Evolutionary conservation across 257 asterid species (phyloP), one percentile per base, ranked within the genome.

Genomic region (Gynochthodes officinalis): DNA sequence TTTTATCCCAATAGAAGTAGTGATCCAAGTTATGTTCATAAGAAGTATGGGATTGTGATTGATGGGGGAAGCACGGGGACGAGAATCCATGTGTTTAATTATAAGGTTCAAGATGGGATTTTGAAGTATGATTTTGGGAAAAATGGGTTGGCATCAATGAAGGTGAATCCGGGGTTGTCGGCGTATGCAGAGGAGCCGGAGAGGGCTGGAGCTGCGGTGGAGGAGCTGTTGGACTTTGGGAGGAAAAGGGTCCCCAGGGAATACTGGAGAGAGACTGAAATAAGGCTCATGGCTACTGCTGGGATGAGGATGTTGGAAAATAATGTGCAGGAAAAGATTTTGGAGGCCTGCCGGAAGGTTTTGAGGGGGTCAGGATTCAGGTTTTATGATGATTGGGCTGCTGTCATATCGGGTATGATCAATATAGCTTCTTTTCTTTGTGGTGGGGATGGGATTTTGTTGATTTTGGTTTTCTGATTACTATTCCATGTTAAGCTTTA

Each of bases 41-140:
- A 55, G 75, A 86, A 78, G 64, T 92, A 87, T 72, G 89, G 92
- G 76, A 84, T 92, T 70, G 93, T 95, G 77, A 88, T 95, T 40
- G 99, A 95, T 70, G 99, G 99, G 1, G 99, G 99, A n/a, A 95
- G 99, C 77, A 92, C 98, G 9, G 99, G 99, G 49, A 87, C 94
- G 68, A 87, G 99, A 72, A 87, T 92, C 59, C 98, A 95, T 28
- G 98, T 92, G 82, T 92, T 95, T 64, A 83, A 86, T 69, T 95
- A 86, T 75, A 85, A 81, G 72, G 81, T 86, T 65, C 80, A 80
- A 70, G 63, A 77, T 81, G 97, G 92, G 75, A 67, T 79, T 48
- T 83, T 83, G 76, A 88, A 73, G 70, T 86, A 82, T 58, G 96
- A 88, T 84, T 89, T 95, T 64, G 86, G 95, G 40, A 87, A 80